phyloP scores from a whole-genome alignment of 179 eudicot species.

The Spinacia oleracea region DNA sequence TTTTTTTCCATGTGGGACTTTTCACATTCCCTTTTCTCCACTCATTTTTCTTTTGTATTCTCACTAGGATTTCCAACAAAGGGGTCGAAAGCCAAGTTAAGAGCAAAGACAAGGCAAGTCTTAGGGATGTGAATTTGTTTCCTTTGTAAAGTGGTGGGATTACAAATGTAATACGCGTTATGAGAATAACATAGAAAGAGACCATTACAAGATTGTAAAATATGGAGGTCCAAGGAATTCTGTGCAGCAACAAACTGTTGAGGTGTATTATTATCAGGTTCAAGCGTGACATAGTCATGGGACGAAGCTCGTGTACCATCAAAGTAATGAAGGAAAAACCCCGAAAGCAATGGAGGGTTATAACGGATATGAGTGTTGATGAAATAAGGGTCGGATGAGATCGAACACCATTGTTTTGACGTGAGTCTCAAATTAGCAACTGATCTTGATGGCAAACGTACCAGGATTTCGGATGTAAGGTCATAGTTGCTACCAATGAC shows the following conservation, averaged over 20 bases:
- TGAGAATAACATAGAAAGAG: conserved; percentile 19
- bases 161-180: conserved; percentile 13
- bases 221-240: conserved; percentile 15
- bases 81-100: conserved; percentile 26
- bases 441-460: conserved; percentile 21
- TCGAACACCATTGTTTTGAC: conserved; percentile 29
- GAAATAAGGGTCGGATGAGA: conserved; percentile 18
- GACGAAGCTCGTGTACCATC: neutral
- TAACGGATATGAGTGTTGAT: conserved; percentile 8
- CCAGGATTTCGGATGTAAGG: conserved; percentile 24
- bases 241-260: conserved; percentile 13
- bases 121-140: conserved; percentile 20
- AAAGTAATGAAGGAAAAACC: conserved; percentile 19
- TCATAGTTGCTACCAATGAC: conserved; percentile 26
- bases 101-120: neutral
- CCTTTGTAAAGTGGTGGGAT: conserved; percentile 28
- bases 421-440: conserved; percentile 5
- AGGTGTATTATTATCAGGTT: neutral
- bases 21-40: no score
- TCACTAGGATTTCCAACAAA: no score
- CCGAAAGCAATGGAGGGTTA: conserved; percentile 3
- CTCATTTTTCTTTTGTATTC: no score
- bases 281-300: conserved; percentile 10
- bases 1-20: no score
- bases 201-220: conserved; percentile 36